Percentiles rank a stretch among this genome's conserved stretches.
Evolutionary conservation across 2,329 filamentous ascomycete species (phyloP).

Genomic region (Ophiostoma montium): DNA sequence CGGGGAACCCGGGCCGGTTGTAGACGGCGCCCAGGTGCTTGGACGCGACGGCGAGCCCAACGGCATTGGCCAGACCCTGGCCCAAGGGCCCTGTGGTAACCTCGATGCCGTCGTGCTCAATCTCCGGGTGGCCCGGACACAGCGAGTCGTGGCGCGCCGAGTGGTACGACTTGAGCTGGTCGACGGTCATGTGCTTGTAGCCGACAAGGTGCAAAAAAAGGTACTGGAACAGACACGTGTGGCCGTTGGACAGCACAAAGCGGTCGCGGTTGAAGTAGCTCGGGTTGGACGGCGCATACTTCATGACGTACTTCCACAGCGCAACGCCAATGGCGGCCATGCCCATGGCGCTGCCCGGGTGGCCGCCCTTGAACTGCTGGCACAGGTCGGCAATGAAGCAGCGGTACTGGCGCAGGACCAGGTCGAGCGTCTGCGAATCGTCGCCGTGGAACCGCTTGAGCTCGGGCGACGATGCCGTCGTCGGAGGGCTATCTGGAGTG

Average conservation of each 20-base stretch:
- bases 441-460: slow-evolving; percentile 1
- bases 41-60: slow-evolving; percentile 42
- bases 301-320: slow-evolving; percentile 47
- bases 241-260: slow-evolving; percentile 49
- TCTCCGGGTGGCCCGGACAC: slow-evolving; percentile 43
- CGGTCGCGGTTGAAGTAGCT: slow-evolving; percentile 47
- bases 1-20: slow-evolving; percentile 32
- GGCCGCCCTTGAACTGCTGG: slow-evolving; percentile 1
- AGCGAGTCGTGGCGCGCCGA: slow-evolving; percentile 28
- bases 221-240: slow-evolving; percentile 41
- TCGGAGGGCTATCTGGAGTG: background rate
- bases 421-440: background rate
- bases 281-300: slow-evolving; percentile 40
- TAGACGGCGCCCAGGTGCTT: slow-evolving; percentile 41
- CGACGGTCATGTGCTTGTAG: slow-evolving; percentile 39
- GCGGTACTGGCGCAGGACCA: slow-evolving; percentile 1
- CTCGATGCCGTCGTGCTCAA: slow-evolving; percentile 42
- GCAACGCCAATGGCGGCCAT: slow-evolving; percentile 49
- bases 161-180: slow-evolving; percentile 40
- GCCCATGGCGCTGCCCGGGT: slow-evolving; percentile 36
- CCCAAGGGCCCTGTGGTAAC: slow-evolving; percentile 46
- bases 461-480: background rate
- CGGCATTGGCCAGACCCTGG: slow-evolving; percentile 46
- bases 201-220: slow-evolving; percentile 37
- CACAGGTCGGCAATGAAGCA: background rate